Evolutionary conservation across 2,329 filamentous ascomycete genomes (phyloP).

Genomic region (Sclerotinia spermophila): DNA sequence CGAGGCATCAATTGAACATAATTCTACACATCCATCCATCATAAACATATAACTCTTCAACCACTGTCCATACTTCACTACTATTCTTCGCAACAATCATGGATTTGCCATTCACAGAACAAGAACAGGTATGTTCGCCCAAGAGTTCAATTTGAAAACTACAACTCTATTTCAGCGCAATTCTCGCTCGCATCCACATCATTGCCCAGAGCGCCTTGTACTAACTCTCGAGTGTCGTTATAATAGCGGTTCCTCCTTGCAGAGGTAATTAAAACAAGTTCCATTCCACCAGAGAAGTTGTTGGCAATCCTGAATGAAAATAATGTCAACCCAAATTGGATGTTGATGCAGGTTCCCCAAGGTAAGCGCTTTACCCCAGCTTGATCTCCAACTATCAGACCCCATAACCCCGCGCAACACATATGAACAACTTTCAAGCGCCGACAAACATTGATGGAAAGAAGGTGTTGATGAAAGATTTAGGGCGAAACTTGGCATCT

Average conservation of each 20-base stretch:
- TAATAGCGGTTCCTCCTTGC: constrained; percentile 44
- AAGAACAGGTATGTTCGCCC: constrained; percentile 35
- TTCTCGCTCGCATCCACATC: constrained; percentile 17
- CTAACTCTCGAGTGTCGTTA: constrained; percentile 22
- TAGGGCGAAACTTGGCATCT: constrained; percentile 33
- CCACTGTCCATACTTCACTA: neutral
- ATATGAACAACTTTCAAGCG: neutral
- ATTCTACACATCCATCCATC: neutral
- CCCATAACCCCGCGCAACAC: constrained; percentile 6
- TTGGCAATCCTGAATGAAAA: constrained; percentile 41
- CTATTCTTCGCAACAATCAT: constrained; percentile 19
- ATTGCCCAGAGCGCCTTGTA: constrained; percentile 19
- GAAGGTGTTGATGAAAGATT: neutral
- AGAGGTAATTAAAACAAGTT: constrained; percentile 48
- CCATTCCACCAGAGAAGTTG: constrained; percentile 44
- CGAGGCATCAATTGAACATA: neutral
- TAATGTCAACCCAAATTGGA: constrained; percentile 46
- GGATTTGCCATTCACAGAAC: constrained; percentile 33
- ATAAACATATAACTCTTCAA: neutral
- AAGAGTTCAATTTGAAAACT: neutral
- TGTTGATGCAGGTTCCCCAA: constrained; percentile 46
- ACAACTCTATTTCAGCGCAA: constrained; percentile 21
- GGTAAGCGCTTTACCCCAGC: constrained; percentile 39
- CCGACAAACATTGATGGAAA: neutral
- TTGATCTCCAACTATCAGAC: constrained; percentile 20